These are phyloP conservation scores for Raphanus raphanistrum DNA, from an alignment of 345 rosid species.

Conservation along the genomic window DNA sequence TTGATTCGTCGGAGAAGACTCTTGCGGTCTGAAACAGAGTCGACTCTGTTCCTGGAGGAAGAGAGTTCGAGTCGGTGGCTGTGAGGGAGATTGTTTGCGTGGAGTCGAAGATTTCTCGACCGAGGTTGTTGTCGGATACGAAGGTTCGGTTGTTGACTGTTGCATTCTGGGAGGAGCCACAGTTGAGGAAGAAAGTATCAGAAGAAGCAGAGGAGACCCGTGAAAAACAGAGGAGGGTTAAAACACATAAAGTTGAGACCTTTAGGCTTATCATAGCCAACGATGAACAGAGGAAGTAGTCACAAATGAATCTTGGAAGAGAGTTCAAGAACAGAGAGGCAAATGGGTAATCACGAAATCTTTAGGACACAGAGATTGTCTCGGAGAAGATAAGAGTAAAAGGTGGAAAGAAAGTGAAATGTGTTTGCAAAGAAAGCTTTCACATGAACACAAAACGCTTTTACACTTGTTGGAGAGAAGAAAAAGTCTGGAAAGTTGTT, in stretches of 20 bases:
- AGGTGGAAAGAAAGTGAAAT: not conserved
- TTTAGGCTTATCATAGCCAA: conserved; percentile 42
- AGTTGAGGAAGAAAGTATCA: conserved; percentile 59
- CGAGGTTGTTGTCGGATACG: conserved; percentile 43
- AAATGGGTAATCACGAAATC: conserved; percentile 13
- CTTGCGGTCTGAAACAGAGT: conserved; percentile 60
- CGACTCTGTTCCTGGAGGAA: conserved; percentile 37
- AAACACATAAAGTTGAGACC: conserved; percentile 31
- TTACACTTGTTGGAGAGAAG: conserved; percentile 6
- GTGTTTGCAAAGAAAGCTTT: conserved; percentile 3
- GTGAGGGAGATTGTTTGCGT: conserved; percentile 24
- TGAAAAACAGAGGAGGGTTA: conserved; percentile 35
- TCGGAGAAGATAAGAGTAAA: not conserved
- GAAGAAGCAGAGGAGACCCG: conserved; percentile 45
- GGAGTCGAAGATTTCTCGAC: conserved; percentile 28
- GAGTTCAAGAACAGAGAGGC: not conserved
- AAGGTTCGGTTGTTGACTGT: conserved; percentile 50
- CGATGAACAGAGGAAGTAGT: conserved; percentile 5
- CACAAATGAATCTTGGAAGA: not conserved
- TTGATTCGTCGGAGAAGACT: conserved; percentile 47
- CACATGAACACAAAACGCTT: conserved; percentile 7
- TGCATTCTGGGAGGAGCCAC: conserved; percentile 60
- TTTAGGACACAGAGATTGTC: not conserved
- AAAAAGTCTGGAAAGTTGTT: conserved; percentile 1
- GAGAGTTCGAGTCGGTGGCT: conserved; percentile 31